Conservation (phyloP, 106 monocot genomes). For the Chionographis japonica region DNA sequence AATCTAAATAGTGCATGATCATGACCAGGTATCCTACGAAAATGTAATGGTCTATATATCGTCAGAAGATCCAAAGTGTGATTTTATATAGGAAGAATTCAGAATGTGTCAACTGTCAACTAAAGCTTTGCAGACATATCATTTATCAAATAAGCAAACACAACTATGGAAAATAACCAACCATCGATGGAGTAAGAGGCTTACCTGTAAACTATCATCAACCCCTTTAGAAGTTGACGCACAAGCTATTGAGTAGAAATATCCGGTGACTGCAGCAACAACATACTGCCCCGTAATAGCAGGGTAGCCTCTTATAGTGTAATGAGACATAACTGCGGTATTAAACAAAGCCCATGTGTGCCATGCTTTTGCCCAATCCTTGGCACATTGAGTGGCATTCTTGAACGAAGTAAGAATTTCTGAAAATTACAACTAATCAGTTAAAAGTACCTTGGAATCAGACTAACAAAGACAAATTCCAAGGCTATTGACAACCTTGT, state of each 20-base stretch:
- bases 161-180: no score
- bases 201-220: constrained; percentile 95
- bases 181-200: background rate
- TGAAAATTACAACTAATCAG: constrained; percentile 17
- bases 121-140: no score
- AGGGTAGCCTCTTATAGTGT: constrained; percentile 59
- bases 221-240: constrained; percentile 93
- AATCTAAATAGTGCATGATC: no score
- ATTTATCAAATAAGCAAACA: no score
- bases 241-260: constrained; percentile 94
- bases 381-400: constrained; percentile 76
- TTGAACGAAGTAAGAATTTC: constrained; percentile 76
- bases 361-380: constrained; percentile 94
- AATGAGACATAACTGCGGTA: constrained; percentile 94
- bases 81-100: no score
- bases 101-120: no score
- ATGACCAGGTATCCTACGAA: no score
- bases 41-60: no score
- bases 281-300: constrained; percentile 78
- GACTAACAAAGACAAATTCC: background rate
- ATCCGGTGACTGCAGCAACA: constrained; percentile 93
- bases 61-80: no score
- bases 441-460: background rate
- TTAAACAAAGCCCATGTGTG: constrained; percentile 98
- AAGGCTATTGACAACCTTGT: constrained; percentile 48